A percentile compares a stretch with the other conserved stretches of the same genome.
Conservation (phyloP, 1,284 basidiomycete genomes). For the Malassezia globosa region DNA sequence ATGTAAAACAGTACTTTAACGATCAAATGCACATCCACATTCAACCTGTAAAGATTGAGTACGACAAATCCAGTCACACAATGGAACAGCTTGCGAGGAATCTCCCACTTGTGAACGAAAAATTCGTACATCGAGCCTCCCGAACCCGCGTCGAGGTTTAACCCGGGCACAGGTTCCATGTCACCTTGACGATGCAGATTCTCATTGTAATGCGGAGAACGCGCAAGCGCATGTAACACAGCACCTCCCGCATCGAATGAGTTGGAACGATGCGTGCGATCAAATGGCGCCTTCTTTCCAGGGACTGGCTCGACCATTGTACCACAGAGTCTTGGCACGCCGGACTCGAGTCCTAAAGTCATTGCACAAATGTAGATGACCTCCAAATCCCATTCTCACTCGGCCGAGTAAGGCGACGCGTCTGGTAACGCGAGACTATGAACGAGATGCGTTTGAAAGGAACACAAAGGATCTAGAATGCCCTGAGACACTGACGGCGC, state of each 20-base stretch:
- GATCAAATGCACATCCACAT: slow-evolving; percentile 52
- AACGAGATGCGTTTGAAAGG: background rate
- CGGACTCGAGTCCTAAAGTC: too few species aligned
- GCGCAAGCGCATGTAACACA: slow-evolving; percentile 35
- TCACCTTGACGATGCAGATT: slow-evolving; percentile 5
- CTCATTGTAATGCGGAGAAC: slow-evolving; percentile 27
- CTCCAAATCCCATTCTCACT: too few species aligned
- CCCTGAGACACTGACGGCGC: background rate
- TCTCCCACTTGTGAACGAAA: slow-evolving; percentile 52
- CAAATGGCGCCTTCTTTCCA: background rate
- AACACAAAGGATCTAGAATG: background rate
- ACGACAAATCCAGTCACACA: slow-evolving; percentile 82
- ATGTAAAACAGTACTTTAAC: slow-evolving; percentile 59
- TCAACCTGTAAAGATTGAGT: slow-evolving; percentile 57
- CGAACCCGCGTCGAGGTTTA: slow-evolving; percentile 5
- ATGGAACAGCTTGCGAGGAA: slow-evolving; percentile 81
- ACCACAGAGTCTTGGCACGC: too few species aligned
- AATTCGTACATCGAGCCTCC: slow-evolving; percentile 8
- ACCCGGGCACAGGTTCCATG: slow-evolving; percentile 49
- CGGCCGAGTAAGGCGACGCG: too few species aligned
- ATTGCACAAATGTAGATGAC: too few species aligned
- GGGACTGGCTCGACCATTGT: too few species aligned
- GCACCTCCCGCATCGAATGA: slow-evolving; percentile 41
- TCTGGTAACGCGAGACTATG: too few species aligned
- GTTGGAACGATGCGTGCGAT: slow-evolving; percentile 23